Conservation (phyloP, 192 early-diverging fungal species). For the Piromyces finnis region DNA sequence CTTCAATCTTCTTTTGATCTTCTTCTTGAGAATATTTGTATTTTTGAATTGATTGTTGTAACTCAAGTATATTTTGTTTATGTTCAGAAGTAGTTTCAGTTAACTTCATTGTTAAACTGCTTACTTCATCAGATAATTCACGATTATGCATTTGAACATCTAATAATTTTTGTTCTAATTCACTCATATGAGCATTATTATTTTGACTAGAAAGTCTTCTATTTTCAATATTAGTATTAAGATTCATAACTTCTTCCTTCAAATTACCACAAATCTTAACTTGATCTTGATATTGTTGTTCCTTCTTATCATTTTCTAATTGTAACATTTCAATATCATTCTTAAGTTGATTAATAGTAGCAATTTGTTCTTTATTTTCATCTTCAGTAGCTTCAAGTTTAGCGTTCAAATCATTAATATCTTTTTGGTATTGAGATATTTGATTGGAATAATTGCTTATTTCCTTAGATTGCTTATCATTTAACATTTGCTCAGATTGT, state of each 20-base stretch:
- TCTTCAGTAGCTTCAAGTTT: neutral
- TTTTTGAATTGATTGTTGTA: neutral
- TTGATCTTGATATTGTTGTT: neutral
- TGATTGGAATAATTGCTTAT: neutral
- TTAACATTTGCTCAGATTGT: neutral
- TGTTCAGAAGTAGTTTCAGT: neutral
- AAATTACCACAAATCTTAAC: neutral
- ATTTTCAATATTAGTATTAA: neutral
- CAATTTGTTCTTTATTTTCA: neutral
- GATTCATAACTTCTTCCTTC: neutral
- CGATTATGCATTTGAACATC: neutral
- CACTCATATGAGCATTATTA: neutral
- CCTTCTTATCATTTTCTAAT: neutral
- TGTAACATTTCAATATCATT: neutral
- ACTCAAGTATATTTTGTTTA: neutral
- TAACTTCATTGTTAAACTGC: neutral
- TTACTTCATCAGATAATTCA: neutral
- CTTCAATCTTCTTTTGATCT: neutral
- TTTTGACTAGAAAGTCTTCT: neutral
- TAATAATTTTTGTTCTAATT: neutral
- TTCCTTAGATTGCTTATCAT: neutral
- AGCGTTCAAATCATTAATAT: neutral
- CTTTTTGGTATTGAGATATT: neutral
- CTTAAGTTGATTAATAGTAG: neutral
- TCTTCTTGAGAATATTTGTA: neutral